Base-by-base conservation (phyloP, 2,329 filamentous ascomycete species). In the Aspergillus arachidicola region DNA sequence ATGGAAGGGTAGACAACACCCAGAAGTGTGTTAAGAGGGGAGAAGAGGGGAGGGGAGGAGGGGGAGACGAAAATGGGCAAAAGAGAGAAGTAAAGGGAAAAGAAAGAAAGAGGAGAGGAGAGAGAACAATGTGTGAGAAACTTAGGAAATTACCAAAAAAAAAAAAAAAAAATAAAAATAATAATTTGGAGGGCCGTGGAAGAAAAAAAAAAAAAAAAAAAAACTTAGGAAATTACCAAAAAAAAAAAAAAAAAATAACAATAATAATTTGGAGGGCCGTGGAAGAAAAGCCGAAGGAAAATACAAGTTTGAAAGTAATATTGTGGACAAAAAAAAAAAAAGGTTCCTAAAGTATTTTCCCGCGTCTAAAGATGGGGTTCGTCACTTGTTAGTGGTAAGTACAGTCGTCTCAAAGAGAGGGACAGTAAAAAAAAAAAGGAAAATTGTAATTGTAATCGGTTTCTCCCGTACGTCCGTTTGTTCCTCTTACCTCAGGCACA, bases 401-500 rank as follows among this genome's bases (percentile, higher is more conserved):
- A 61, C 41, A 51, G 9, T 64, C 61, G 9, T 64, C 61, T 43
- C 34, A 30, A 53, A 36, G 34, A 53, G n/a, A 55, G 56, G 60
- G 57, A 57, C 57, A 57, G 48, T 55, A 36, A 57, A 38, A 53
- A 55, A 34, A 57, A 57, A 63, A 32, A 23, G 60, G 65, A 51
- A 43, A 51, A 16, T 58, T 50, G 58, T 46, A 55, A 58, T 54
- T 54, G 51, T 58, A 45, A 60, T 51, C 48, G 32, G 53, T 67
- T 55, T 38, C 58, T 67, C 66, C 67, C 69, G 68, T 66, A 69
- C 68, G 60, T 61, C 70, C 67, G 68, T 64, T 32, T n/a, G 28
- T 53, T 53, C 45, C 45, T 53, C 50, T 32, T 53, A 53, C 50
- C 50, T 53, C 30, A 53, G 50, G 50, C 30, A 53, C 30, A 16